Base-by-base conservation (phyloP, 1,284 basidiomycete species). In the Afroboletus lepidellus region DNA sequence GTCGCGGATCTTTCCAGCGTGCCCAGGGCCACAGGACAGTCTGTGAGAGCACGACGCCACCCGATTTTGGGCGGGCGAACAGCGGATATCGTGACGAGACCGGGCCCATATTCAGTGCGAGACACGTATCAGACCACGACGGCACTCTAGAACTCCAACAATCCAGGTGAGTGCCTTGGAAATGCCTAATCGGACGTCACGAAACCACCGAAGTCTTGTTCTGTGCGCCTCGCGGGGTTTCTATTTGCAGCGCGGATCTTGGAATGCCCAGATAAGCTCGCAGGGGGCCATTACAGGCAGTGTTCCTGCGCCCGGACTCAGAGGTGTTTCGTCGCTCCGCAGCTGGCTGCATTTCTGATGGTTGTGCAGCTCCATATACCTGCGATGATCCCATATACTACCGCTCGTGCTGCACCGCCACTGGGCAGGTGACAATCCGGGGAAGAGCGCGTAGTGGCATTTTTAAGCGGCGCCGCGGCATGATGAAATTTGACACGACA, bases 261-360 rank as follows among this genome's bases (percentile, higher is more conserved):
- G 48, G 32, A 63, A 52, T 34, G 5, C 1, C 9, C 32, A 65
- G 61, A 62, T 62, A 59, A 46, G 51, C 63, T 62, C 50, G 45
- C 34, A 23, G 4, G 32, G 36, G 15, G 11, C 47, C 25, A 29
- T 43, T 43, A 43, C 3, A 37, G 47, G 52, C 7, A 51, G 13
- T 32, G 29, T 21, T 32, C 50, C 41, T 65, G 27, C 59, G 61
- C 63, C 59, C 41, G 36, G n/a, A n/a, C n/a, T 16, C 20, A 18
- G 29, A 15, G 12, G 24, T 27, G 32, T 18, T 32, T 33, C 15
- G 24, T 25, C 8, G 24, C 12, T 24, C 37, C 47, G 23, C 29
- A 30, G 33, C 21, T 5, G 36, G 25, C 18, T 29, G 45, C 45
- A 27, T 38, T 41, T 18, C 25, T 29, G 25, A 27, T 2, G 3